Evolutionary conservation across 192 early-diverging fungal genomes (phyloP), one percentile per base, ranked within the genome.

Genomic region (Endogone sp.): DNA sequence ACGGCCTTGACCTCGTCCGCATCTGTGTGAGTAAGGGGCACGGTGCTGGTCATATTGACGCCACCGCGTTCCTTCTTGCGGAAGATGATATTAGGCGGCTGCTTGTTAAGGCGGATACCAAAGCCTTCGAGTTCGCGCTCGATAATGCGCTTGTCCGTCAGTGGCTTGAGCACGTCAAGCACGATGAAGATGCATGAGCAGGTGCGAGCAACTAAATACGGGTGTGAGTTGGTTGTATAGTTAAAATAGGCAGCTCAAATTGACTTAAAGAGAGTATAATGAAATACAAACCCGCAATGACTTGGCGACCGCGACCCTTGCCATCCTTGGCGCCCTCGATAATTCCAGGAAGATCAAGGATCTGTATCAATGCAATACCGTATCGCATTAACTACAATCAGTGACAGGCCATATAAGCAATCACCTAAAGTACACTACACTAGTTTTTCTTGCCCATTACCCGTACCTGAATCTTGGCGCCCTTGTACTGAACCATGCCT

Each of bases 271-370:
- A 29, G 2, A 27, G 24, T 9, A 9, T 30, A 13, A 75, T 54
- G 55, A 24, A 49, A 11, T 56, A 55, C 60, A 63, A 63, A 70
- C 66, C 75, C 22, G 76, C 69, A 76, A 77, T 73, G 30, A 81
- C 79, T 32, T 75, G 79, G 66, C 90, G 86, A 92, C 96, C 97
- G 84, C 97, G 93, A 81, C 97, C 97, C 81, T 98, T 97, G 71
- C 97, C 97, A 79, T 99, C 96, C 85, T 97, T 97, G 59, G 97
- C 97, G 67, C 95, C 97, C 81, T 97, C 94, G 62, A 98, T 96
- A 81, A 98, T 97, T 62, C 95, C 95, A 2, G 95, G 95, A 75
- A 99, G 85, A 92, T 99, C 97, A 32, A 99, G 88, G 77, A 99
- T 95, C 84, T 75, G 30, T 4, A 29, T 8, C 23, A n/a, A n/a